Conservation (phyloP, 2,329 filamentous ascomycete genomes). For the Penicillium capsulatum region DNA sequence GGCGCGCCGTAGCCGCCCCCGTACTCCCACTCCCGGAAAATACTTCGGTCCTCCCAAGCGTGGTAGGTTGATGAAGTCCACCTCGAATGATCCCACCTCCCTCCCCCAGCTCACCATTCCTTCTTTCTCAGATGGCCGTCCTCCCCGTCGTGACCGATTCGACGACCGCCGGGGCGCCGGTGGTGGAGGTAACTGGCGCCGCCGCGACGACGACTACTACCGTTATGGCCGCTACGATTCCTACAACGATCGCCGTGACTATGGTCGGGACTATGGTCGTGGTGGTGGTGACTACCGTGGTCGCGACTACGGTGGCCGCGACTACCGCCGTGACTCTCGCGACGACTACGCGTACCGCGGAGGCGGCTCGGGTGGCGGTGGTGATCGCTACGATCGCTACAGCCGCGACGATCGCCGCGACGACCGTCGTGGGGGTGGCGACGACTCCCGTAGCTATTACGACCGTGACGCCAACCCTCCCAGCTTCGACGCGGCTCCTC, state of each 20-base stretch:
- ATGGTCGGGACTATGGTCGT: constrained; percentile 60
- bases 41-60: constrained; percentile 98
- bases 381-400: constrained; percentile 48
- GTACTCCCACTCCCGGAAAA: constrained; percentile 95
- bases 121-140: constrained; percentile 35
- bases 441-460: constrained; percentile 44
- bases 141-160: constrained; percentile 45
- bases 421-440: constrained; percentile 24
- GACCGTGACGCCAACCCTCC: constrained; percentile 52
- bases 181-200: constrained; percentile 49
- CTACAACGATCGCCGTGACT: constrained; percentile 53
- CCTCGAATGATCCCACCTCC: no score
- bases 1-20: constrained; percentile 87
- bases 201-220: constrained; percentile 43
- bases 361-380: constrained; percentile 12
- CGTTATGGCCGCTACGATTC: constrained; percentile 47
- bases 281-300: constrained; percentile 49
- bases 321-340: constrained; percentile 45
- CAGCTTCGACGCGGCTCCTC: constrained; percentile 41
- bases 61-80: constrained; percentile 57
- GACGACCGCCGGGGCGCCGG: constrained; percentile 53
- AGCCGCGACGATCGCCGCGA: constrained; percentile 43
- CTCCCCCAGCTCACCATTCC: not conserved
- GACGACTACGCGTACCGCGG: constrained; percentile 38
- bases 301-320: constrained; percentile 46